Conservation (phyloP, 169 alveolate genomes). For the Besnoitia besnoiti region DNA sequence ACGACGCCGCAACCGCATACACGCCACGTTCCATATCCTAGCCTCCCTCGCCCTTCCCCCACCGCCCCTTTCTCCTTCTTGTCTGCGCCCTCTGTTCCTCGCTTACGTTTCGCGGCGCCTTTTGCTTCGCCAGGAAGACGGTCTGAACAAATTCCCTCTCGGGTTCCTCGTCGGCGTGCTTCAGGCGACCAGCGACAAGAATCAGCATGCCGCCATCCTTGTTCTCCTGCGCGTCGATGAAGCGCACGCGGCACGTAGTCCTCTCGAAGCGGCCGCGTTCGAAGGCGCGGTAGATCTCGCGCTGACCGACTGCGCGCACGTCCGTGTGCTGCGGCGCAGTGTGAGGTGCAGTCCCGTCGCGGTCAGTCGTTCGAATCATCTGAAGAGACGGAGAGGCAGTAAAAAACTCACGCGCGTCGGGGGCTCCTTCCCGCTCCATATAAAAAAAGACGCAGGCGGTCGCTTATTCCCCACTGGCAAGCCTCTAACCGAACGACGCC, state of each 20-base stretch:
- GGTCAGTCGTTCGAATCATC: slow-evolving; percentile 51
- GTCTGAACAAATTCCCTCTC: slow-evolving; percentile 64
- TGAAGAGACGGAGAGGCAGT: not conserved
- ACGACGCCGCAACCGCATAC: too few relatives aligned
- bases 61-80: not conserved
- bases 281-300: slow-evolving; percentile 35
- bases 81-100: not conserved
- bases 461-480: too few relatives aligned
- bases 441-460: too few relatives aligned
- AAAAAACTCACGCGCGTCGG: not conserved
- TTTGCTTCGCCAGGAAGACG: slow-evolving; percentile 64
- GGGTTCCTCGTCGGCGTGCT: slow-evolving; percentile 41
- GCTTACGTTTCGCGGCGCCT: slow-evolving; percentile 58
- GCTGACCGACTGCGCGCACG: slow-evolving; percentile 44
- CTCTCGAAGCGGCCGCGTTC: slow-evolving; percentile 23
- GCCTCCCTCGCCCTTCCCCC: too few relatives aligned
- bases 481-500: too few relatives aligned
- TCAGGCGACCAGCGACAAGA: slow-evolving; percentile 67
- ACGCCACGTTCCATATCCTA: too few relatives aligned
- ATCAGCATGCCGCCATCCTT: slow-evolving; percentile 66
- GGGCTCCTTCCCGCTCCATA: too few relatives aligned
- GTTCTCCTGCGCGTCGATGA: slow-evolving; percentile 68
- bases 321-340: not conserved
- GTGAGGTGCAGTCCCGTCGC: slow-evolving; percentile 14
- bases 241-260: slow-evolving; percentile 57